Base-by-base conservation (phyloP, 176 grass and related monocot genomes). In the Puya raimondii region DNA sequence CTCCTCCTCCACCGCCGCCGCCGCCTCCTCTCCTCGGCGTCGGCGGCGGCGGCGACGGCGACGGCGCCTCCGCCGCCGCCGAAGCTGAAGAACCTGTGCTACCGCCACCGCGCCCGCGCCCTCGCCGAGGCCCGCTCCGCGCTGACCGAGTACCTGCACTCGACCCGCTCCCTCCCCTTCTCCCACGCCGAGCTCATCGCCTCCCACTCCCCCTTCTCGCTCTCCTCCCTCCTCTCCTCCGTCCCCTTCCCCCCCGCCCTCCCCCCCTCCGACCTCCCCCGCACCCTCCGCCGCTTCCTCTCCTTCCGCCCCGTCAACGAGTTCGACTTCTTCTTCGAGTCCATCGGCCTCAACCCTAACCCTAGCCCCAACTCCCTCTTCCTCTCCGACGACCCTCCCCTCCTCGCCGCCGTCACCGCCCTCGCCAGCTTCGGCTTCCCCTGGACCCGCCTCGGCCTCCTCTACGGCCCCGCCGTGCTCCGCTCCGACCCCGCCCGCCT, bases 271-370 rank as follows among this genome's bases (percentile, higher is more conserved):
- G 64, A 81, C 69, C 63, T 89, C 72, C 65, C 78, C 0, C 71
- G 71, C 63, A 48, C 71, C 80, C 77, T 91, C 70, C 82, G 83
- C 75, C 85, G 84, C 77, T 79, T 82, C 76, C 79, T 96, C 22
- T 50, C 49, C 15, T 88, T 73, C 64, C 68, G 81, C 69, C 92
- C 88, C 51, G 79, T 96, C 70, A 84, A 91, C 73, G 92, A 96
- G 85, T 80, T 84, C 63, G 88, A 90, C 0, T 91, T 96, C 86
- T 87, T 96, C 74, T 78, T 91, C 76, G 92, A 96, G 78, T 91
- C 88, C 59, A 96, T 91, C 71, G 88, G 92, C 72, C 64, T 86
- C 51, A 63, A 68, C 12, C 69, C 74, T 0, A 17, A 20, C 47
- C 13, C 58, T 67, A 20, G 10, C 59, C 42, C 74, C 15, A 48